Conservation (phyloP, 2,329 filamentous ascomycete species). For the Phaeophleospora eucalypticola region DNA sequence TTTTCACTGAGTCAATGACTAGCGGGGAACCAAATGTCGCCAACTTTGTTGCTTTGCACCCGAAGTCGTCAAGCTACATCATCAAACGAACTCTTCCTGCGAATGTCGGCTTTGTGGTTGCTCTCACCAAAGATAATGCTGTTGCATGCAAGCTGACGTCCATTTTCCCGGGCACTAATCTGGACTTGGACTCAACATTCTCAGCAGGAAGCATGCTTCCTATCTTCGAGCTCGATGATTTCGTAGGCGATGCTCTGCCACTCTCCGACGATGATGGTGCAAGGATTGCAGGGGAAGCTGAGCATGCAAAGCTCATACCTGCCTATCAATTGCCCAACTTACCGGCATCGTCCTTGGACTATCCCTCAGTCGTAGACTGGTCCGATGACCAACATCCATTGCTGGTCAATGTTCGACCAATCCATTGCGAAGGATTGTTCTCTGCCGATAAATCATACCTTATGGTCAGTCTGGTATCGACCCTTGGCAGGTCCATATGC, state of each 20-base stretch:
- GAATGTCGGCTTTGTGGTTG: conserved; percentile 10
- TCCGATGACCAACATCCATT: conserved; percentile 4
- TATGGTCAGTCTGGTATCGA: conserved; percentile 15
- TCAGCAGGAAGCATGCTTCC: conserved; percentile 1
- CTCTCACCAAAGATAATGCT: conserved; percentile 9
- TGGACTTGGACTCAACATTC: conserved; percentile 8
- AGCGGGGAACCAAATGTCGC: no score
- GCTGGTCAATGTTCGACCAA: conserved; percentile 12
- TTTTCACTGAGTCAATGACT: no score
- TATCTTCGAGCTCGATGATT: conserved; percentile 2
- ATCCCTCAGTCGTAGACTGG: conserved; percentile 16
- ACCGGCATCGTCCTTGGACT: conserved; percentile 8
- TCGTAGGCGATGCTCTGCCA: neutral
- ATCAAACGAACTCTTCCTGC: conserved; percentile 11
- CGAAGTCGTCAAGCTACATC: conserved; percentile 14
- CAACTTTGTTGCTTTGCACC: conserved; percentile 6
- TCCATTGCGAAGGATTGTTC: conserved; percentile 12
- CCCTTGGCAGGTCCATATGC: conserved; percentile 16
- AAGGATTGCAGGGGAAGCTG: no score
- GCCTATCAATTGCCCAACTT: conserved; percentile 6
- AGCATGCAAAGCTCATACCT: no score
- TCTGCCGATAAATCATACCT: conserved; percentile 17
- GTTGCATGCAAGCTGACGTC: conserved; percentile 13
- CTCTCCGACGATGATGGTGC: no score
- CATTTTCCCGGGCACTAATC: conserved; percentile 6